Evolutionary conservation across 257 asterid species (phyloP), one percentile per base, ranked within the genome.

Genomic region (Plectranthus barbatus): DNA sequence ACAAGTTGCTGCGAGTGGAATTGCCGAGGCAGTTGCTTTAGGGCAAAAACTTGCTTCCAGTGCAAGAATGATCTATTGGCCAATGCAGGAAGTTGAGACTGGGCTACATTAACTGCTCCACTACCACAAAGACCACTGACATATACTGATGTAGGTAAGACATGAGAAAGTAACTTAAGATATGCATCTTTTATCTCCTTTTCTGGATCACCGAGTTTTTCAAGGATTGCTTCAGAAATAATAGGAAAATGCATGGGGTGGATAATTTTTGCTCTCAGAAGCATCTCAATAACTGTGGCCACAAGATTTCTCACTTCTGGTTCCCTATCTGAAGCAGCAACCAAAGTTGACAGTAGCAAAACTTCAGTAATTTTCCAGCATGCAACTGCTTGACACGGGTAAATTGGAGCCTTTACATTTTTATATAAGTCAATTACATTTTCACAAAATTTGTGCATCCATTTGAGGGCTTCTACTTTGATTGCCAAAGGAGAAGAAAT

Each of bases 1-100:
- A 93, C 94, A 74, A 93, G 90, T 60, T 93, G 99, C 77, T 89
- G 97, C 40, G 99, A 85, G 60, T 89, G 96, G 74, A 93, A 84
- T 73, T 81, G 86, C 73, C 80, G 95, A 20, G 95, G 88, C 77
- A 90, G 74, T 80, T 84, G 85, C 86, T 84, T 82, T 41, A 93
- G 86, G 53, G 96, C 88, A 86, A 93, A 86, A 49, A 90, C 76
- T 77, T 87, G 95, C 81, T 90, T 93, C 99, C 99, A 93, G 67
- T 79, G 85, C 71, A 85, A 71, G 49, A 64, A 72, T 53, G 82
- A 72, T 48, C 78, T 71, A 56, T 67, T 63, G 39, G 72, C 33
- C 54, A 60, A 73, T 66, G 82, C 74, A 80, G 74, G 76, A 74
- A 67, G 76, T 56, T 67, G 87, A 63, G 84, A 77, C 76, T 75